Evolutionary conservation across 2,329 filamentous ascomycete genomes (phyloP).

Genomic region (Gremmenia infestans): DNA sequence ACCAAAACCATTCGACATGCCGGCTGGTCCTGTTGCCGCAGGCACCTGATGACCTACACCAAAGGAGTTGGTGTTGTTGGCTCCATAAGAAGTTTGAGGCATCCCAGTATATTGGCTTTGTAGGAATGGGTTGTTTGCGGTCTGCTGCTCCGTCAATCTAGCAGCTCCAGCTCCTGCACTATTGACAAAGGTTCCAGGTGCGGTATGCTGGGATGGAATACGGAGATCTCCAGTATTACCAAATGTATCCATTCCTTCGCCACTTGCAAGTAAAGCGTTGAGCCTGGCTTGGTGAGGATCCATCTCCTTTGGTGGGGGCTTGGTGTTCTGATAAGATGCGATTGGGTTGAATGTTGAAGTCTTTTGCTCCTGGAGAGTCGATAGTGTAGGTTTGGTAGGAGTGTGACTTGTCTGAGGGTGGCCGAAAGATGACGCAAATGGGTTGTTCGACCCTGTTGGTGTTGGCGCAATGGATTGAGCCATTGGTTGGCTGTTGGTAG

Average conservation of each 20-base stretch:
- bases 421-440: conserved; percentile 74
- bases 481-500: conserved; percentile 54
- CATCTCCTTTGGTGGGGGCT: conserved; percentile 46
- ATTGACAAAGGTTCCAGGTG: conserved; percentile 94
- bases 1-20: conserved; percentile 45
- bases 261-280: conserved; percentile 77
- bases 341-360: conserved; percentile 59
- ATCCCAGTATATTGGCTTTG: conserved; percentile 77
- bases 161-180: conserved; percentile 79
- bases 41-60: conserved; percentile 41
- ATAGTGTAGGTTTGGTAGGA: conserved; percentile 64
- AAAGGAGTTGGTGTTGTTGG: conserved; percentile 29
- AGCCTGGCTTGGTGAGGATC: conserved; percentile 68
- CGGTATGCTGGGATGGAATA: conserved; percentile 93
- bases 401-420: conserved; percentile 50
- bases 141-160: conserved; percentile 54
- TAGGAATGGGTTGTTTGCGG: conserved; percentile 83
- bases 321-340: conserved; percentile 34
- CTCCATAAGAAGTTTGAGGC: conserved; percentile 53
- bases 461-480: conserved; percentile 67
- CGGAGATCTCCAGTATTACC: conserved; percentile 95
- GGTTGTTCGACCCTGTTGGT: conserved; percentile 95
- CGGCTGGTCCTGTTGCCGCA: conserved; percentile 52
- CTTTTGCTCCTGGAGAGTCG: conserved; percentile 78
- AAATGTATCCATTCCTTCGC: conserved; percentile 95